These are phyloP conservation scores for Pythium chondricola DNA, from an alignment of 352 stramenopile genomes.

Conservation along the genomic window DNA sequence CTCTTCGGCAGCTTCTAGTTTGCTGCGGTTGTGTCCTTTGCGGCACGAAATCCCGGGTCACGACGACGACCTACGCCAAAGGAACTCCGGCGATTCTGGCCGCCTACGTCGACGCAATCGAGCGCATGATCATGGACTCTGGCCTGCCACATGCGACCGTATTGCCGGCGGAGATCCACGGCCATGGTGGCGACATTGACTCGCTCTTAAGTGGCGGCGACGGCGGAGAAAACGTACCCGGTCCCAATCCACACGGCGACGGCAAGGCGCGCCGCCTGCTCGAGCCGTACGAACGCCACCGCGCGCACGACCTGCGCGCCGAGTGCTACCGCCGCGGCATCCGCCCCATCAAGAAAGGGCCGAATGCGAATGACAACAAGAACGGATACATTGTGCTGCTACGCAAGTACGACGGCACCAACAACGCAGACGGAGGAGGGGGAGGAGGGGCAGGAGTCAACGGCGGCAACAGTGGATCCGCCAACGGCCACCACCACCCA, in stretches of 20 bases:
- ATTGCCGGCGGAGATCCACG: constrained; percentile 36
- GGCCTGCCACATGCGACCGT: constrained; percentile 13
- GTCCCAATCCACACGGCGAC: constrained; percentile 13
- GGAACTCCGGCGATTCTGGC: constrained; percentile 16
- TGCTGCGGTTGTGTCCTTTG: too few relatives aligned
- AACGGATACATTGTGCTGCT: constrained; percentile 68
- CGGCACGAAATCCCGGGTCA: not conserved
- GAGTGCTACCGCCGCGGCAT: constrained; percentile 76
- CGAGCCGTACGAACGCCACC: constrained; percentile 72
- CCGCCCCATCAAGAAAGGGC: constrained; percentile 75
- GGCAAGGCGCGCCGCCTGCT: constrained; percentile 35
- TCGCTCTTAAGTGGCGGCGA: constrained; percentile 47
- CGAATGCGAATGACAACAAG: constrained; percentile 84
- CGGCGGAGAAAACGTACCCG: constrained; percentile 12
- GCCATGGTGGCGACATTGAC: constrained; percentile 50
- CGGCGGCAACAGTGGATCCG: not conserved
- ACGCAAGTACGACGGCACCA: constrained; percentile 47
- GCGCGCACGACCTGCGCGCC: constrained; percentile 64
- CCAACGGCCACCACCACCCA: constrained; percentile 6
- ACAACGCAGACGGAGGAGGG: too few relatives aligned
- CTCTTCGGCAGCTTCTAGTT: too few relatives aligned
- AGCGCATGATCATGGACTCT: constrained; percentile 22
- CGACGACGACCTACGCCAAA: constrained; percentile 14
- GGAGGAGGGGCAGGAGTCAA: constrained; percentile 3
- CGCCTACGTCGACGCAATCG: constrained; percentile 17